These are phyloP conservation scores for Solanum infundibuliforme DNA, from an alignment of 257 asterid genomes.

Conservation along the genomic window DNA sequence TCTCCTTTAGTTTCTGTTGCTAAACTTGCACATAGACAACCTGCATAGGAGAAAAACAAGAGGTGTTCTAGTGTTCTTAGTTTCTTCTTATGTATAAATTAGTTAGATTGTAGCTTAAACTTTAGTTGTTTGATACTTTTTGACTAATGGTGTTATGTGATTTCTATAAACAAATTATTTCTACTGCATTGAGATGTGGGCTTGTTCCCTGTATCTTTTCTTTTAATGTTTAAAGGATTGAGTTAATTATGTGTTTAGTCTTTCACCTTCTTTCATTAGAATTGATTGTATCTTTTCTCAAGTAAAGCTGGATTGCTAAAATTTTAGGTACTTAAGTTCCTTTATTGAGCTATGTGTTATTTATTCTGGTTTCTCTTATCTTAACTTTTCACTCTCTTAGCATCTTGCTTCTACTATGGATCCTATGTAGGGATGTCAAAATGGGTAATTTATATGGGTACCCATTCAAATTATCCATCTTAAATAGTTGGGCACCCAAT, in stretches of 20 bases:
- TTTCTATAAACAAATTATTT: not conserved
- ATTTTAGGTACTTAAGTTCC: not conserved
- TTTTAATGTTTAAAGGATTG: not conserved
- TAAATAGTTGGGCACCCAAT: not conserved
- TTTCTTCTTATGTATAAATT: not conserved
- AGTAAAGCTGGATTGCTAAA: not conserved
- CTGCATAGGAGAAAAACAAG: conserved; percentile 57
- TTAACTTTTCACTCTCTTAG: not conserved
- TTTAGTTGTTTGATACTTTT: not conserved
- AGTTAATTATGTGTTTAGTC: not conserved
- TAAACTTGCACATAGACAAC: conserved; percentile 68
- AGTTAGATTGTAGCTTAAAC: not conserved
- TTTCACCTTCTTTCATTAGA: not conserved
- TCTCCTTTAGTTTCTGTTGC: conserved; percentile 36
- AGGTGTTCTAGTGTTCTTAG: conserved; percentile 47
- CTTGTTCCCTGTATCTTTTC: not conserved
- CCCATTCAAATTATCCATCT: too few species aligned
- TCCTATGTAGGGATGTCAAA: conserved; percentile 5
- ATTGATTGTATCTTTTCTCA: not conserved
- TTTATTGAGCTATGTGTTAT: not conserved
- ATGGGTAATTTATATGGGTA: too few species aligned
- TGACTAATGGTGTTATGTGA: not conserved
- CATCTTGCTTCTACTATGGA: conserved; percentile 23
- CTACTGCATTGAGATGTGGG: not conserved
- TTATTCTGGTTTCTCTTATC: not conserved